phyloP scores from a whole-genome alignment of 2,329 filamentous ascomycete species.

The Aspergillus sclerotialis region DNA sequence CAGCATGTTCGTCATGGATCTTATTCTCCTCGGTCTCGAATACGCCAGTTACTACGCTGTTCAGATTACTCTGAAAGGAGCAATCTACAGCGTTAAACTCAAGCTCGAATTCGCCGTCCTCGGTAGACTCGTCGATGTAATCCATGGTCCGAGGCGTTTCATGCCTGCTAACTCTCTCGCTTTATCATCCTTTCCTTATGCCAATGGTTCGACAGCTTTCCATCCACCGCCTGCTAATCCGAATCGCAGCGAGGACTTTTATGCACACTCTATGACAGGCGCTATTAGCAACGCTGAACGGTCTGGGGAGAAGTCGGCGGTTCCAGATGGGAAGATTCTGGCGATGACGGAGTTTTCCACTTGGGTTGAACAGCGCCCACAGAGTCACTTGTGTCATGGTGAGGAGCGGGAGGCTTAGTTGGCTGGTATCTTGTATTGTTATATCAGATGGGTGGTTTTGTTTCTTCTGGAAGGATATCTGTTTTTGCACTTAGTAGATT shows the following conservation, averaged over 20 bases:
- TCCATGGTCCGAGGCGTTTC: slow-evolving; percentile 20
- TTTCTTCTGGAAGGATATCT: no score
- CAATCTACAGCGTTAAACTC: slow-evolving; percentile 34
- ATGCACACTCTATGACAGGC: slow-evolving; percentile 3
- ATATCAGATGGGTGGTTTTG: no score
- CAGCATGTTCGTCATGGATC: slow-evolving; percentile 41
- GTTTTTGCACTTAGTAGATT: no score
- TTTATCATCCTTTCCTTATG: slow-evolving; percentile 12
- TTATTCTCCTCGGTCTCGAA: slow-evolving; percentile 34
- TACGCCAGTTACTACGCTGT: slow-evolving; percentile 35
- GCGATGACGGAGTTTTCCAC: slow-evolving; percentile 16
- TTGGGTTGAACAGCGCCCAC: slow-evolving; percentile 11
- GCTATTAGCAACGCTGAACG: slow-evolving; percentile 2
- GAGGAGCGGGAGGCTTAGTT: no score
- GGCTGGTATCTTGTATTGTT: no score
- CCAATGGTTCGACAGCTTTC: slow-evolving; percentile 2
- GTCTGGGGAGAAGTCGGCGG: slow-evolving; percentile 7
- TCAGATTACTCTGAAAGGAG: slow-evolving; percentile 36
- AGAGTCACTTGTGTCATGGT: no score
- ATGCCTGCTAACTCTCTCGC: slow-evolving; percentile 16
- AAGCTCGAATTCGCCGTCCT: slow-evolving; percentile 53
- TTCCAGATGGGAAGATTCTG: slow-evolving; percentile 15
- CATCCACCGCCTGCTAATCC: background rate
- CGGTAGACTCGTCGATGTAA: slow-evolving; percentile 37
- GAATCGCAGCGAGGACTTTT: background rate